These are phyloP conservation scores for Pochonia chlamydosporia DNA, from an alignment of 2,329 filamentous ascomycete species.

Conservation along the genomic window DNA sequence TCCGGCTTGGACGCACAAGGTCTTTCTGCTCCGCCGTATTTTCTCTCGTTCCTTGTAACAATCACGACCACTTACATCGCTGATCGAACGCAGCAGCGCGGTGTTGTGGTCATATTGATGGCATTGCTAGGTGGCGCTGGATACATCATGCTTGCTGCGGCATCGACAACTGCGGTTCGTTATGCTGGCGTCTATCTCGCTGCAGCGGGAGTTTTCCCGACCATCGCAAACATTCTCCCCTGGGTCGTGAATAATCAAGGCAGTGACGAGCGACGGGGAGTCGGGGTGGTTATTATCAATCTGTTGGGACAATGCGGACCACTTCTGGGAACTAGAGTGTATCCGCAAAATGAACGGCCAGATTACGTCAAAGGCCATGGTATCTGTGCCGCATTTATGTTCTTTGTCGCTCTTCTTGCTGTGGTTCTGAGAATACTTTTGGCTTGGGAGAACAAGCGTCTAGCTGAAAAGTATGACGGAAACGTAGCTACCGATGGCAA, in stretches of 20 bases:
- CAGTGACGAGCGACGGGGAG: conserved; percentile 9
- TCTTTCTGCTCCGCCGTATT: conserved; percentile 14
- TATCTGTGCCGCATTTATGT: conserved; percentile 9
- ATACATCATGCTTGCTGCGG: conserved; percentile 8
- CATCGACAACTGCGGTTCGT: conserved; percentile 1
- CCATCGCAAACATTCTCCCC: conserved; percentile 9
- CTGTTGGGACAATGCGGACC: conserved; percentile 9
- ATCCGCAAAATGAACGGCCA: conserved; percentile 6
- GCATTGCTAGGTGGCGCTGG: conserved; percentile 8
- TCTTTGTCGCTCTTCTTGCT: conserved; percentile 11
- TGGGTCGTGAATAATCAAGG: conserved; percentile 10
- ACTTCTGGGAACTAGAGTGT: conserved; percentile 7
- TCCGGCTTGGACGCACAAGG: conserved; percentile 13
- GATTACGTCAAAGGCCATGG: conserved; percentile 6
- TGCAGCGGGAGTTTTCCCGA: conserved; percentile 6
- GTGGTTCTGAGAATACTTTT: conserved; percentile 4
- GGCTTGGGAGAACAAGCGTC: conserved; percentile 9
- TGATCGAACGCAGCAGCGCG: conserved; percentile 12
- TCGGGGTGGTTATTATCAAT: conserved; percentile 7
- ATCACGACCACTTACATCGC: conserved; percentile 11
- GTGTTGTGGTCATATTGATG: conserved; percentile 4
- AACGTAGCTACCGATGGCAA: not conserved
- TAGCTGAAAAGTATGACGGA: conserved; percentile 1
- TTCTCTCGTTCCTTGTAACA: conserved; percentile 12
- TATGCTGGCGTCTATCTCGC: conserved; percentile 8